Base-by-base conservation (phyloP, 441 rosid species). In the Erodium texanum region DNA sequence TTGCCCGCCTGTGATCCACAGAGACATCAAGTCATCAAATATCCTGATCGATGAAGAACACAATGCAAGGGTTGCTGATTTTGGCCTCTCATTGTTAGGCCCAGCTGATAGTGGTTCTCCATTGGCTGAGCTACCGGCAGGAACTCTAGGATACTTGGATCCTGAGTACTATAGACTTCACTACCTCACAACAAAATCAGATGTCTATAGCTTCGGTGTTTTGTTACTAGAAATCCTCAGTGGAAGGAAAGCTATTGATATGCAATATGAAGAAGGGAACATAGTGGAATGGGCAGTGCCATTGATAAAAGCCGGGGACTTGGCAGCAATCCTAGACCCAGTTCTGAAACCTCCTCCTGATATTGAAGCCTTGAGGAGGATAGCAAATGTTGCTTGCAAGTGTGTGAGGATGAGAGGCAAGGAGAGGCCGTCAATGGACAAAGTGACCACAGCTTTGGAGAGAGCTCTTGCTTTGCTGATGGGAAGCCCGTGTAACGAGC, bases 241-340 rank as follows among this genome's bases (percentile, higher is more conserved):
- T 1, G 73, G 77, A 24, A 66, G 77, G 19, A 74, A 74, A 50
- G 77, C 73, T 32, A 74, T 74, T 14, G 77, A 74, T 50, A 74
- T 74, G 77, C 73, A 70, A 29, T 74, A 61, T 5, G 77, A 74
- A 38, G 73, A 74, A 54, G 77, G 73, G 12, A 74, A 74, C 27
- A 70, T 74, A 66, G 77, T 74, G 41, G 74, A 74, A 52, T 74
- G 77, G 77, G 77, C 77, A 32, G 77, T 74, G 11, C 77, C 77
- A 7, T 52, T 70, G 15, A 70, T 74, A 10, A 74, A 70, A 62
- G 22, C 73, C 8, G 77, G 77, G 23, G 77, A 74, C 48, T 29
- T 74, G 6, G 11, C 77, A 11, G n/a, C 19, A 20, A 62, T 74
- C 9, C 54, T 74, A 45, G 73, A 74, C 23, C 71, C 74, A 3